phyloP scores from a whole-genome alignment of 129 eudicot species.

The Chrysanthemum lavandulifolium region DNA sequence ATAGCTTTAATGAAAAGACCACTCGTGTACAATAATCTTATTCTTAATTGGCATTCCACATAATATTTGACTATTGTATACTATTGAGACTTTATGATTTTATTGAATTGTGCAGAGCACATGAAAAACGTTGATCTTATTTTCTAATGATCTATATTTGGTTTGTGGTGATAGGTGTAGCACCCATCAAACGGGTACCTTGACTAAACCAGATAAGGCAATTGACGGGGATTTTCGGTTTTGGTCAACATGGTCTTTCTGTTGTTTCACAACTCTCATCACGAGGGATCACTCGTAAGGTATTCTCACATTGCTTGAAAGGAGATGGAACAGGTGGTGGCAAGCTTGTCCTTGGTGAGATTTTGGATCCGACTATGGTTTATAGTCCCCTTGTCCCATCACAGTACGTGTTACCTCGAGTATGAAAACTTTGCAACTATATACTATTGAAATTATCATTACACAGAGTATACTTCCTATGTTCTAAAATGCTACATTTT shows the following conservation, averaged over 20 bases:
- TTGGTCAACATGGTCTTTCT: conserved; percentile 82
- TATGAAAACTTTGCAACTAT: conserved; percentile 6
- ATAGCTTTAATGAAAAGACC: too few species aligned
- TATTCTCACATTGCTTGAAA: conserved; percentile 94
- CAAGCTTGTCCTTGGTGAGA: conserved; percentile 95
- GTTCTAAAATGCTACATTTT: not conserved
- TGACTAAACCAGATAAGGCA: conserved; percentile 79
- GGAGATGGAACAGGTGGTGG: conserved; percentile 97
- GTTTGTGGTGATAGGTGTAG: conserved; percentile 67
- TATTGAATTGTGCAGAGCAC: not conserved
- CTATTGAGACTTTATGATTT: not conserved
- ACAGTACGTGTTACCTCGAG: conserved; percentile 64
- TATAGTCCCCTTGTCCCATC: conserved; percentile 97
- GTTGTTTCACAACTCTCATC: conserved; percentile 85
- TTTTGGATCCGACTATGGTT: conserved; percentile 86
- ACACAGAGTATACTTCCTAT: not conserved
- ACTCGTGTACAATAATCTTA: too few species aligned
- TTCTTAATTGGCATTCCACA: too few species aligned
- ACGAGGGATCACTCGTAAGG: conserved; percentile 83
- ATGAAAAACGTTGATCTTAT: conserved; percentile 1
- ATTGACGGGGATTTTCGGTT: conserved; percentile 95
- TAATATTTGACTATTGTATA: not conserved
- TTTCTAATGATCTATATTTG: conserved; percentile 14
- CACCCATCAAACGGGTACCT: conserved; percentile 85
- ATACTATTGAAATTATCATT: conserved; percentile 13